These are phyloP conservation scores for Axilococcus clingmanii DNA, from an alignment of 139 green algal species.

Conservation along the genomic window DNA sequence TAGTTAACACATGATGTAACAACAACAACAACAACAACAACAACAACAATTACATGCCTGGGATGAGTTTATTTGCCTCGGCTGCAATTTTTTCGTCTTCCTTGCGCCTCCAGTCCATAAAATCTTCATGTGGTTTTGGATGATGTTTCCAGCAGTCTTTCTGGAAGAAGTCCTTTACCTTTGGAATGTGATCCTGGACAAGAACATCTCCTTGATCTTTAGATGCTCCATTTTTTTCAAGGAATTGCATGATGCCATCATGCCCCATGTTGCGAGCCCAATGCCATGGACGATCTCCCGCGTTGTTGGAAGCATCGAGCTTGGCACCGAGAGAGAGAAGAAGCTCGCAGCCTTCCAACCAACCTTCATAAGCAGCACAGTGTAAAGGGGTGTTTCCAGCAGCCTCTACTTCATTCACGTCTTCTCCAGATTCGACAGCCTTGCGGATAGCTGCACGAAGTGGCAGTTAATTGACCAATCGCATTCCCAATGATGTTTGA, in stretches of 20 bases:
- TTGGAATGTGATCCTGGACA: constrained; percentile 88
- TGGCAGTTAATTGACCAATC: not conserved
- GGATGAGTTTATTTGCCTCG: constrained; percentile 39
- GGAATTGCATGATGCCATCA: constrained; percentile 50
- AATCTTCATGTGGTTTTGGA: constrained; percentile 80
- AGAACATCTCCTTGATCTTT: constrained; percentile 71
- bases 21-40: not conserved
- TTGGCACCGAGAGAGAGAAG: constrained; percentile 80
- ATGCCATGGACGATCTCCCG: constrained; percentile 78
- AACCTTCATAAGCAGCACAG: constrained; percentile 72
- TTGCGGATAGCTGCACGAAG: constrained; percentile 38
- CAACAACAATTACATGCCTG: constrained; percentile 10
- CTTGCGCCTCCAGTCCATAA: constrained; percentile 52
- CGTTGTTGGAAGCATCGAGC: constrained; percentile 88
- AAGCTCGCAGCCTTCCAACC: constrained; percentile 69
- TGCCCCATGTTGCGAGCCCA: constrained; percentile 75
- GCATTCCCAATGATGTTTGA: not conserved
- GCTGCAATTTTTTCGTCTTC: constrained; percentile 47
- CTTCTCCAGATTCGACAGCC: constrained; percentile 46
- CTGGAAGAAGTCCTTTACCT: constrained; percentile 91
- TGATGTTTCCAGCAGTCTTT: constrained; percentile 83
- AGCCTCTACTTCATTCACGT: constrained; percentile 89
- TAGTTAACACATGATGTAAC: not conserved
- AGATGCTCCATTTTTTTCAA: constrained; percentile 69
- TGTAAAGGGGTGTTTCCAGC: constrained; percentile 85